These are phyloP conservation scores for Cercophora scortea DNA, from an alignment of 495 filamentous ascomycete genomes.

Conservation along the genomic window DNA sequence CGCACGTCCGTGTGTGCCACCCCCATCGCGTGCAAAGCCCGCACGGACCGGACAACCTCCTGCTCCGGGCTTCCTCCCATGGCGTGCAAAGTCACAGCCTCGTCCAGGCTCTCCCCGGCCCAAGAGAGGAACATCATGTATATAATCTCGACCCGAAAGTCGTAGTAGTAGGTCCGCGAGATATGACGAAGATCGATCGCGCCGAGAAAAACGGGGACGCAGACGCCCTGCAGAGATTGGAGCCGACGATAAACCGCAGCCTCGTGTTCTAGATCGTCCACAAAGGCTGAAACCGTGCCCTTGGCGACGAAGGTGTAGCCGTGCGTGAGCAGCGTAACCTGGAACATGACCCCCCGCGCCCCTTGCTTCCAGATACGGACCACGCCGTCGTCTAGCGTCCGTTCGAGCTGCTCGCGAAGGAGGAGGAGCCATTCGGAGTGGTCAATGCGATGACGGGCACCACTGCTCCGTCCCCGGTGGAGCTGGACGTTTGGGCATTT, in stretches of 20 bases:
- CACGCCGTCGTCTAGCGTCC: constrained; percentile 15
- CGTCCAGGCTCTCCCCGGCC: constrained; percentile 12
- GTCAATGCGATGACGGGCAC: constrained; percentile 8
- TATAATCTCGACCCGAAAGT: constrained; percentile 31
- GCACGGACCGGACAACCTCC: constrained; percentile 5
- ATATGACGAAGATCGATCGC: constrained; percentile 28
- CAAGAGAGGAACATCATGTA: constrained; percentile 41
- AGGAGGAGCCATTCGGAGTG: constrained; percentile 9
- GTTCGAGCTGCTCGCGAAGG: constrained; percentile 14
- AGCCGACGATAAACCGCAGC: constrained; percentile 31
- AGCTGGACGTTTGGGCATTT: constrained; percentile 34
- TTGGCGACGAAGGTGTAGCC: constrained; percentile 44
- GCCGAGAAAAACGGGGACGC: constrained; percentile 36
- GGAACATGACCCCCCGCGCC: constrained; percentile 29
- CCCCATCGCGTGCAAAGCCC: constrained; percentile 12
- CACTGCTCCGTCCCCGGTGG: constrained; percentile 16
- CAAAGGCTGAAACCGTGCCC: constrained; percentile 28
- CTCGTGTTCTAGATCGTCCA: constrained; percentile 32
- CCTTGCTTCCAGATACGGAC: constrained; percentile 9
- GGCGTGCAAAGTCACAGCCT: not conserved
- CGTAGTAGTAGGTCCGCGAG: constrained; percentile 24
- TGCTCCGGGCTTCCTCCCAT: not conserved
- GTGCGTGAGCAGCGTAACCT: constrained; percentile 28
- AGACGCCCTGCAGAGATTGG: constrained; percentile 25
- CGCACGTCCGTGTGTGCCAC: constrained; percentile 16